A percentile compares a stretch with the other conserved stretches of the same genome.
Conservation (phyloP, 352 stramenopile genomes). For the Globisporangium mamillatum region DNA sequence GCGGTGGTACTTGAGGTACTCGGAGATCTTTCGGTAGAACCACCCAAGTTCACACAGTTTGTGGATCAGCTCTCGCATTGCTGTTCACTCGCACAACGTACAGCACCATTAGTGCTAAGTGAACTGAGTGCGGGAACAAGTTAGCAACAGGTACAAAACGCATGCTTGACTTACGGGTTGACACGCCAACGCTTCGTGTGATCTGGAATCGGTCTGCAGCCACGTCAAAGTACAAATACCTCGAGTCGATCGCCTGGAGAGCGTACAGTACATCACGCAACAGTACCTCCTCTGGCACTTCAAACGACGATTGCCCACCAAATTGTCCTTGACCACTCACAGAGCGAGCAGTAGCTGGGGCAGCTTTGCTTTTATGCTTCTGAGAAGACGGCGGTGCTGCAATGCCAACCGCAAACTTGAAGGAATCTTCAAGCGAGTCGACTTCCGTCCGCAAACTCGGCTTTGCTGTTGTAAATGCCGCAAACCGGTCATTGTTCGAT, state of each 20-base stretch:
- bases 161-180: constrained; percentile 54
- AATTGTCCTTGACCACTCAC: constrained; percentile 10
- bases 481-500: constrained; percentile 11
- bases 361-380: constrained; percentile 29
- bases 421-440: constrained; percentile 72
- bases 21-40: constrained; percentile 86
- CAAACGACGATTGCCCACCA: constrained; percentile 37
- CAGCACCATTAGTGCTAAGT: not conserved
- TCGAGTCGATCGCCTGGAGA: constrained; percentile 92
- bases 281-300: constrained; percentile 86
- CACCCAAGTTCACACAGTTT: constrained; percentile 88
- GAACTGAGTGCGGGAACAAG: not conserved
- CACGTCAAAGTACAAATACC: constrained; percentile 84
- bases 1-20: constrained; percentile 74
- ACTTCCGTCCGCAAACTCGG: constrained; percentile 32
- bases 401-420: constrained; percentile 75
- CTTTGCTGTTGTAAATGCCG: constrained; percentile 5
- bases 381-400: constrained; percentile 22
- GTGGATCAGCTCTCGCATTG: constrained; percentile 80
- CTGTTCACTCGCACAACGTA: constrained; percentile 24
- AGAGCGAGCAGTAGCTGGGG: not conserved
- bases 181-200: constrained; percentile 65
- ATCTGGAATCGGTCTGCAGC: constrained; percentile 80
- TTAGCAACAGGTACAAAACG: not conserved
- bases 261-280: constrained; percentile 90